phyloP scores from a whole-genome alignment of 495 filamentous ascomycete species.

The Annulohypoxylon moriforme region DNA sequence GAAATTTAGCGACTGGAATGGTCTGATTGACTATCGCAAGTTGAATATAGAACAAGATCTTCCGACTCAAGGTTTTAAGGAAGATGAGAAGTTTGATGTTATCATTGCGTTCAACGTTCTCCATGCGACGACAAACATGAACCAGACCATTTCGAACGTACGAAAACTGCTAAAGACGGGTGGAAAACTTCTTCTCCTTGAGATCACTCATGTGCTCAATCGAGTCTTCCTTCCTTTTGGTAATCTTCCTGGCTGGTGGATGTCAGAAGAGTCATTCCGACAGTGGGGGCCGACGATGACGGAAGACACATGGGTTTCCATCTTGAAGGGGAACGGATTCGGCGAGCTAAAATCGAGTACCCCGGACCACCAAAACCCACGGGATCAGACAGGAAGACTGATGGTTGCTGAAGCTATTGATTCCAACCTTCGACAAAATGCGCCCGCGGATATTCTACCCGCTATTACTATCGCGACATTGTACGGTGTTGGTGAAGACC shows the following conservation, averaged over 20 bases:
- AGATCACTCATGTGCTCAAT: constrained; percentile 3
- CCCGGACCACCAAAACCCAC: constrained; percentile 1
- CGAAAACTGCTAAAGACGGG: constrained; percentile 47
- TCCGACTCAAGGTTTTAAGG: constrained; percentile 58
- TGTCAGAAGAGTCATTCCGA: constrained; percentile 6
- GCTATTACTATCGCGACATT: background rate
- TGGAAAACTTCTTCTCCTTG: constrained; percentile 1
- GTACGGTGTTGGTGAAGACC: constrained; percentile 1
- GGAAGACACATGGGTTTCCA: background rate
- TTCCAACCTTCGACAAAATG: background rate
- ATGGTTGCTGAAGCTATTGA: constrained; percentile 5
- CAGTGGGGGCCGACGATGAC: constrained; percentile 3
- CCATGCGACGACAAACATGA: constrained; percentile 62
- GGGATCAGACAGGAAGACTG: background rate
- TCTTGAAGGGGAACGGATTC: constrained; percentile 1
- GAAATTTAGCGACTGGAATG: constrained; percentile 53
- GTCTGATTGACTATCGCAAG: constrained; percentile 49
- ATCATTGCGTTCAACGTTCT: constrained; percentile 65
- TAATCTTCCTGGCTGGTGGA: constrained; percentile 6
- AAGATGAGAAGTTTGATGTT: constrained; percentile 57
- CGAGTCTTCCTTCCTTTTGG: constrained; percentile 8
- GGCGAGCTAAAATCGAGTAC: background rate
- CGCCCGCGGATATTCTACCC: background rate
- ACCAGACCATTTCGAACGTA: constrained; percentile 60
- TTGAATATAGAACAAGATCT: constrained; percentile 62